phyloP scores from a whole-genome alignment of 2,329 filamentous ascomycete genomes.

The Parastagonospora nodorum region DNA sequence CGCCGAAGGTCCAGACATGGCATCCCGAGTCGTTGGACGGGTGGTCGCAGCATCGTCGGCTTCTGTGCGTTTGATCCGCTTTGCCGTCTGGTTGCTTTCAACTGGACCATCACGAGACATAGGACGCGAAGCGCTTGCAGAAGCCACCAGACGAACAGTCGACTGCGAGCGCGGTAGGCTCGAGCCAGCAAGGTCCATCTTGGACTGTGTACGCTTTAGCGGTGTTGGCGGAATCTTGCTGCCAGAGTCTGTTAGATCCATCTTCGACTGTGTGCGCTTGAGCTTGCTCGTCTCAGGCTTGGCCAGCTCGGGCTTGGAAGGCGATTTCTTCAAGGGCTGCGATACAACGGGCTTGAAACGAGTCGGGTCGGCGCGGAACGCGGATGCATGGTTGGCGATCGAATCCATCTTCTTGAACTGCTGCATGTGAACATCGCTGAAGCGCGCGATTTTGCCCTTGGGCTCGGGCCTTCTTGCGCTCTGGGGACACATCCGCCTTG shows the following conservation, averaged over 20 bases:
- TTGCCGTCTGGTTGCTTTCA: slow-evolving; percentile 54
- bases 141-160: slow-evolving; percentile 33
- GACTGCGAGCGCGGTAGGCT: slow-evolving; percentile 45
- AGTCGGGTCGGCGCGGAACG: slow-evolving; percentile 67
- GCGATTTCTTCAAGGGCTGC: slow-evolving; percentile 36
- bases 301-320: slow-evolving; percentile 54
- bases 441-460: slow-evolving; percentile 77
- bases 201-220: slow-evolving; percentile 60
- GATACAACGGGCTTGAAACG: slow-evolving; percentile 55
- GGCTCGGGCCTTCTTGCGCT: slow-evolving; percentile 77
- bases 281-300: slow-evolving; percentile 49
- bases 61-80: slow-evolving; percentile 71
- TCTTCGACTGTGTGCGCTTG: slow-evolving; percentile 63
- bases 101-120: slow-evolving; percentile 31
- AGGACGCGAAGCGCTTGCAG: slow-evolving; percentile 29
- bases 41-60: slow-evolving; percentile 72
- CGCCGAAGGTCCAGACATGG: slow-evolving; percentile 12
- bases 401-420: slow-evolving; percentile 98
- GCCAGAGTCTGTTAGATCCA: slow-evolving; percentile 66
- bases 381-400: slow-evolving; percentile 83
- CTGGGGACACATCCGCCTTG: slow-evolving; percentile 49
- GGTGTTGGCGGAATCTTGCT: slow-evolving; percentile 45
- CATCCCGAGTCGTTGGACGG: slow-evolving; percentile 60
- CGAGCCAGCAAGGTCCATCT: slow-evolving; percentile 64
- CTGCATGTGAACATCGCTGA: slow-evolving; percentile 82